phyloP scores from a whole-genome alignment of 164 flowering plant genomes.

The Platanus orientalis region DNA sequence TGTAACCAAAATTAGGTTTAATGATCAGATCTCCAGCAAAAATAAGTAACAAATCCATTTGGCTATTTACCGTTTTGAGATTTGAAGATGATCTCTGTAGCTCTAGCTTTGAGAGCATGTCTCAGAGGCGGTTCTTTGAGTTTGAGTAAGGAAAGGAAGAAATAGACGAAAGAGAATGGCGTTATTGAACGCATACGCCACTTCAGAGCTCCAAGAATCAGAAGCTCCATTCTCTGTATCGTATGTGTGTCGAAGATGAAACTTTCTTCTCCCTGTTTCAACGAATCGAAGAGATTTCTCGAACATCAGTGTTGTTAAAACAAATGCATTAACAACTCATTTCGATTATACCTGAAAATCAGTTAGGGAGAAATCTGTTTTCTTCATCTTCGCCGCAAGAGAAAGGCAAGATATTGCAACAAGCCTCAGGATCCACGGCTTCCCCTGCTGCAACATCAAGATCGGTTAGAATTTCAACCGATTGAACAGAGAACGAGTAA shows the following conservation, averaged over 20 bases:
- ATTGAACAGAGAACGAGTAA: not conserved
- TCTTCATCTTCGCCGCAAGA: slow-evolving; percentile 62
- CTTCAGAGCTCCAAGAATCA: slow-evolving; percentile 54
- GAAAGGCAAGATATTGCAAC: no score
- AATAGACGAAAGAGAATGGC: slow-evolving; percentile 56
- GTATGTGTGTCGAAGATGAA: slow-evolving; percentile 45
- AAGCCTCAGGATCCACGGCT: slow-evolving; percentile 43
- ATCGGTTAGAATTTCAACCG: slow-evolving; percentile 7
- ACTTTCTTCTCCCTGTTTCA: slow-evolving; percentile 41
- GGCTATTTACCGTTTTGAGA: slow-evolving; percentile 41
- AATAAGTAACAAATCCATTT: not conserved
- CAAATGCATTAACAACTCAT: no score
- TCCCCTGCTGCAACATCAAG: slow-evolving; percentile 37
- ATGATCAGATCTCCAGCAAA: not conserved
- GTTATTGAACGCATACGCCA: slow-evolving; percentile 82
- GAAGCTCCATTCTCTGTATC: slow-evolving; percentile 48
- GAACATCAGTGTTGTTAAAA: no score
- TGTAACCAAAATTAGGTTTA: slow-evolving; percentile 13
- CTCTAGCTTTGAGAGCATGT: slow-evolving; percentile 42
- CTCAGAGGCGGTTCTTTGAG: slow-evolving; percentile 35
- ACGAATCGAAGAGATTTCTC: no score
- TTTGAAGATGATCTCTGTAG: slow-evolving; percentile 46
- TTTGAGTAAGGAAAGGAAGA: slow-evolving; percentile 40
- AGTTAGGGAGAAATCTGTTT: slow-evolving; percentile 29
- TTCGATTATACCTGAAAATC: slow-evolving; percentile 45